Conservation (phyloP, 2,329 filamentous ascomycete species). For the Cytospora mali region DNA sequence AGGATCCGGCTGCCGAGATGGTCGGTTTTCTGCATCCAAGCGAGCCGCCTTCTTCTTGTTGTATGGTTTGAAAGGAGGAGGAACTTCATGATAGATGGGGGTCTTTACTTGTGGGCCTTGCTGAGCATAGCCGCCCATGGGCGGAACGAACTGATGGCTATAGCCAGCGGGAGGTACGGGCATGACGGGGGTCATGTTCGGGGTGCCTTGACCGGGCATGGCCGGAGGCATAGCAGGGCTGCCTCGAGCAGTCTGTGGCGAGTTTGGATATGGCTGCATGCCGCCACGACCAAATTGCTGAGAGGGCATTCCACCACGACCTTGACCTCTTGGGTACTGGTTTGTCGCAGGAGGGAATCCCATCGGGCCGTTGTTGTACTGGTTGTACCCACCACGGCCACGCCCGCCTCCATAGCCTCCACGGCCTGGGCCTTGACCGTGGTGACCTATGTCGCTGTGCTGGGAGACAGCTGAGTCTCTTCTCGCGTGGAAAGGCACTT, state of each 20-base stretch:
- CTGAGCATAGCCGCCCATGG: constrained; percentile 51
- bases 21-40: constrained; percentile 50
- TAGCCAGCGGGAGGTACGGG: constrained; percentile 60
- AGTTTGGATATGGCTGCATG: constrained; percentile 59
- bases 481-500: constrained; percentile 64
- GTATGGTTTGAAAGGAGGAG: constrained; percentile 41
- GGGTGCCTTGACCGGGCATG: constrained; percentile 62
- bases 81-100: constrained; percentile 42
- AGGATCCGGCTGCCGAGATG: constrained; percentile 44
- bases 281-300: constrained; percentile 46
- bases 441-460: constrained; percentile 71
- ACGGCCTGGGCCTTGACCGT: constrained; percentile 60
- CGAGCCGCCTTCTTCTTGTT: constrained; percentile 50
- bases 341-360: constrained; percentile 45
- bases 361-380: constrained; percentile 52
- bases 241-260: constrained; percentile 63
- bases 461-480: constrained; percentile 84
- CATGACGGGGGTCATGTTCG: constrained; percentile 68
- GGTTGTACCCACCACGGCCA: constrained; percentile 52
- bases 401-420: constrained; percentile 53
- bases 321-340: constrained; percentile 43
- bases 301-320: constrained; percentile 52
- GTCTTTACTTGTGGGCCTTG: constrained; percentile 59
- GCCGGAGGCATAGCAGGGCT: constrained; percentile 69
- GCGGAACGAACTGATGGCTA: constrained; percentile 63